Evolutionary conservation across 2,329 filamentous ascomycete genomes (phyloP), one percentile per base, ranked within the genome.

Genomic region (Didymella segeticola): DNA sequence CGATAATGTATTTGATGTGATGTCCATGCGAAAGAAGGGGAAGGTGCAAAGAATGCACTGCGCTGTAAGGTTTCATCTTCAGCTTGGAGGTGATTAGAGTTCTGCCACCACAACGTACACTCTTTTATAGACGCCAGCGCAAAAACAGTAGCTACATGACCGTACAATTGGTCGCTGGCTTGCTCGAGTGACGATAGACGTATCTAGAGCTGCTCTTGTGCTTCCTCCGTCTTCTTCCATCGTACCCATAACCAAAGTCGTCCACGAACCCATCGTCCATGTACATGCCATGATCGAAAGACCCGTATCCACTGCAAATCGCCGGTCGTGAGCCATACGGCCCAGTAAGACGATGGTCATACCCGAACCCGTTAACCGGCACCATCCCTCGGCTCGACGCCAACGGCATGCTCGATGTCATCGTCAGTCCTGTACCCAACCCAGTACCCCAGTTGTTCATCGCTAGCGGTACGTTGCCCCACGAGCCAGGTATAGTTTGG

Each of bases 321-420:
- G 53, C 43, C 10, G 52, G 51, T 4, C 23, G 42, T 7, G 47
- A 49, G 25, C 47, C 53, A 53, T 66, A 61, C 17, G 62, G 61
- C 6, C 62, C 65, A 23, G 53, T 58, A 9, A 66, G 57, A 14
- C 65, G 58, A 31, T 68, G 60, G 11, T 68, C 65, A 39, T 62
- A 56, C 11, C 42, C 43, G 27, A 47, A 54, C 9, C 56, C 29
- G 22, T 56, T 54, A 22, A 53, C 41, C 14, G 57, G 58, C n/a
- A 62, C 20, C 53, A 62, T 47, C 26, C 57, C 50, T 33, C 51
- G 53, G 47, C 37, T 47, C 9, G 50, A 38, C 15, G 22, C 7
- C 20, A 41, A 37, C 14, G 39, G 31, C 33, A 39, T 43, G 10
- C 17, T 53, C 5, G 55, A 48, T 41, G 47, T 45, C 37, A 62